Evolutionary conservation across 1,284 basidiomycete species (phyloP).

Genomic region (Porodaedalea pini): DNA sequence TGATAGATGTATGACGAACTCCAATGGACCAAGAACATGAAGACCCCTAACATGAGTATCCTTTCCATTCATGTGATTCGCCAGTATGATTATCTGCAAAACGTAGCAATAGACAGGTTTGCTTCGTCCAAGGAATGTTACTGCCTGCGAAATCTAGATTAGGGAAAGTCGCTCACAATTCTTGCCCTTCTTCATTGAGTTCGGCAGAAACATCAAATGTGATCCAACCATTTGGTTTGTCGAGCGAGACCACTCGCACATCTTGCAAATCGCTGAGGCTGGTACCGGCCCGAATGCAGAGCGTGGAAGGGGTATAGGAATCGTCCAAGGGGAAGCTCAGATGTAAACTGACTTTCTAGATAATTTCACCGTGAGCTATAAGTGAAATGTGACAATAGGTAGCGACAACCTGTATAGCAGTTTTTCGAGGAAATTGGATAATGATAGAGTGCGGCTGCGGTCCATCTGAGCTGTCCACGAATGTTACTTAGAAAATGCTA

Average conservation of each 20-base stretch:
- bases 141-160: neutral
- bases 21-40: conserved; percentile 78
- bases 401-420: conserved; percentile 75
- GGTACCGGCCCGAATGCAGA: conserved; percentile 90
- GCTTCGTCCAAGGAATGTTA: conserved; percentile 37
- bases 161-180: conserved; percentile 45
- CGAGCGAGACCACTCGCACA: conserved; percentile 77
- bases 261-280: conserved; percentile 91
- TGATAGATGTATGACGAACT: conserved; percentile 41
- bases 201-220: conserved; percentile 85
- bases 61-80: conserved; percentile 97
- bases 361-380: neutral
- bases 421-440: conserved; percentile 88
- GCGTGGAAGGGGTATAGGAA: conserved; percentile 92
- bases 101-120: conserved; percentile 87
- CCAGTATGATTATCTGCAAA: conserved; percentile 85
- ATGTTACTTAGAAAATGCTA: neutral
- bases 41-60: conserved; percentile 96
- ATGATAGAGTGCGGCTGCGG: conserved; percentile 97
- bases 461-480: conserved; percentile 79
- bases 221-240: conserved; percentile 94
- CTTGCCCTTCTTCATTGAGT: conserved; percentile 71
- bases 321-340: conserved; percentile 89
- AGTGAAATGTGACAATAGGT: neutral
- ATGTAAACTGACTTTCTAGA: conserved; percentile 86